phyloP scores from a whole-genome alignment of 176 grass and related monocot genomes.

The Tuctoria greenei region DNA sequence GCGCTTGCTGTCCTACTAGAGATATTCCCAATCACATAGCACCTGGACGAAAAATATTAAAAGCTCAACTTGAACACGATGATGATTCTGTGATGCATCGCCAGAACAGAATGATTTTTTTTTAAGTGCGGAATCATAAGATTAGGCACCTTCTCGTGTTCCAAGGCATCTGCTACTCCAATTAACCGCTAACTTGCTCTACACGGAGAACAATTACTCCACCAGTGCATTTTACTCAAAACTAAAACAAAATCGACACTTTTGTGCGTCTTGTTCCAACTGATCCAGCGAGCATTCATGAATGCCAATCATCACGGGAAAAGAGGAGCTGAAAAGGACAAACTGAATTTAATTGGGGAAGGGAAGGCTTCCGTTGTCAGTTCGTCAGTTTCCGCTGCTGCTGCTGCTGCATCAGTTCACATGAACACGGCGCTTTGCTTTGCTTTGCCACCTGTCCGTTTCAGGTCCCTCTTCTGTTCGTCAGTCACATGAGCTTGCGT shows the following conservation, averaged over 20 bases:
- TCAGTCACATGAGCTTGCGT: neutral
- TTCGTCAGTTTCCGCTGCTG: neutral
- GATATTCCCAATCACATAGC: neutral
- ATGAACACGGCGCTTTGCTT: neutral
- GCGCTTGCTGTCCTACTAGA: neutral
- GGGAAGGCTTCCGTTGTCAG: neutral
- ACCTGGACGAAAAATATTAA: neutral
- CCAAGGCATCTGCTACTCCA: neutral
- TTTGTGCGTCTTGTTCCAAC: neutral
- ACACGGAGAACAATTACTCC: too few species aligned
- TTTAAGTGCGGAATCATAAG: neutral
- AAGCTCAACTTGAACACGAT: neutral
- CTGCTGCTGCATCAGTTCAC: neutral
- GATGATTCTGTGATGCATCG: neutral
- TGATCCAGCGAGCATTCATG: too few species aligned
- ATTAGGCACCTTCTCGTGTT: too few species aligned
- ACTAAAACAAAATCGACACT: neutral
- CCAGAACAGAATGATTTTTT: neutral
- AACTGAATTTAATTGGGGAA: neutral
- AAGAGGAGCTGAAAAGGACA: neutral
- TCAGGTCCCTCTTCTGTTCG: too few species aligned
- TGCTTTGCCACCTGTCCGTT: neutral
- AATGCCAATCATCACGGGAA: neutral
- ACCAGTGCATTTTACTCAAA: too few species aligned
- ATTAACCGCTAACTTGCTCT: neutral